Percentiles rank a stretch among this genome's conserved stretches.
These are phyloP conservation scores for Moesziomyces parantarcticus DNA, from an alignment of 1,284 basidiomycete genomes.

Conservation along the genomic window DNA sequence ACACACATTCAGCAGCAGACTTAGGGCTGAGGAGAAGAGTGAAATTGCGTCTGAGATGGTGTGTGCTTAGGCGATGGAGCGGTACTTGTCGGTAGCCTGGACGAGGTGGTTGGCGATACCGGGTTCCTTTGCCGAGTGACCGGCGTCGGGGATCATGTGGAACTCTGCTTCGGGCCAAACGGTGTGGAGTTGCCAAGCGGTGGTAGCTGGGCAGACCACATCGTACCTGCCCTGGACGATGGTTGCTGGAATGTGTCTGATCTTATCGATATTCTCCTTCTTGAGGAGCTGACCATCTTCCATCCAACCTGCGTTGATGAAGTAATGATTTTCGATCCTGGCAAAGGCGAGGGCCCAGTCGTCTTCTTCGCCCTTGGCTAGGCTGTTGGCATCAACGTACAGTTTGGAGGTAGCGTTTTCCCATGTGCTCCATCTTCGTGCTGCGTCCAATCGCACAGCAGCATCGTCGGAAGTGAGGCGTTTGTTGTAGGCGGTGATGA, in stretches of 20 bases:
- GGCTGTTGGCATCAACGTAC: constrained; percentile 54
- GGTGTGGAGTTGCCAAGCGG: constrained; percentile 66
- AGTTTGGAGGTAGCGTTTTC: constrained; percentile 63
- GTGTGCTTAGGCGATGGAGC: constrained; percentile 16
- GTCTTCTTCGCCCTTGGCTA: constrained; percentile 53
- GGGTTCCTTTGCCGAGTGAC: constrained; percentile 84
- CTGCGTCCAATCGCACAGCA: constrained; percentile 76
- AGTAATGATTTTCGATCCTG: constrained; percentile 91
- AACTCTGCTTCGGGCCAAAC: constrained; percentile 50
- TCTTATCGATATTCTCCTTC: constrained; percentile 86
- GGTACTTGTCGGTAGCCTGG: constrained; percentile 71
- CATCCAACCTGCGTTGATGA: constrained; percentile 82
- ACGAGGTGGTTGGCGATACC: constrained; percentile 80
- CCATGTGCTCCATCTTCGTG: constrained; percentile 78
- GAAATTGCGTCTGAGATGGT: background rate
- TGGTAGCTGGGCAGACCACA: constrained; percentile 71
- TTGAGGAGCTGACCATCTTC: constrained; percentile 87
- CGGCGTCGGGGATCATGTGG: constrained; percentile 83
- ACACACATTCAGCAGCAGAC: background rate
- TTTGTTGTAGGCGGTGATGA: constrained; percentile 82
- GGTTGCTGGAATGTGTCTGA: constrained; percentile 75
- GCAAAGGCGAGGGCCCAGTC: constrained; percentile 75
- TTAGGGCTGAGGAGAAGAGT: background rate
- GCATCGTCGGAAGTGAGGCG: constrained; percentile 82
- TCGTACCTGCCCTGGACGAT: constrained; percentile 79